Evolutionary conservation across 73 alveolate species (phyloP).

Genomic region (Paraurostyla sp.): DNA sequence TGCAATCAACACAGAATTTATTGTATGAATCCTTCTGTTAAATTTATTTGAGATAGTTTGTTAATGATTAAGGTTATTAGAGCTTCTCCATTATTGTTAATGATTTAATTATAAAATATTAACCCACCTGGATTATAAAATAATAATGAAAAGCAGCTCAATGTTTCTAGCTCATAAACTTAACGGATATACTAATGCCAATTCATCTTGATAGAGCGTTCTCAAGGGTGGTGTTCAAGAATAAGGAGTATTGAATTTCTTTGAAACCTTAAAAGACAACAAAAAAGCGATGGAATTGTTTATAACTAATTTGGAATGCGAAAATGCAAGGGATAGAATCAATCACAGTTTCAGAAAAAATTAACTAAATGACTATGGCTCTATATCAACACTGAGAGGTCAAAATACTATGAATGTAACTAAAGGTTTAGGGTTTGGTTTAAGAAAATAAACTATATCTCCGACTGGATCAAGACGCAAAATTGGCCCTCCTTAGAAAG

Average conservation of each 20-base stretch:
- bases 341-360: no score
- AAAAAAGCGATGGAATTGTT: constrained; percentile 27
- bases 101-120: neutral
- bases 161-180: no score
- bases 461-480: neutral
- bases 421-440: no score
- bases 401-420: no score
- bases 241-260: neutral
- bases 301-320: neutral
- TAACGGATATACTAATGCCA: no score
- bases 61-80: neutral
- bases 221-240: no score
- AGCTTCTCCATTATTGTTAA: constrained; percentile 6
- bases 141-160: no score
- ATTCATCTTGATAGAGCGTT: no score
- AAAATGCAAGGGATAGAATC: neutral
- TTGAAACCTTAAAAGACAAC: constrained; percentile 38
- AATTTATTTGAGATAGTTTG: constrained; percentile 6
- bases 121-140: neutral
- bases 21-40: constrained; percentile 45
- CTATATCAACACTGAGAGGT: no score
- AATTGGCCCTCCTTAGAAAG: no score
- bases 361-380: neutral
- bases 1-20: constrained; percentile 65
- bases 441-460: constrained; percentile 15